Base-by-base conservation (phyloP, 202 grass and related monocot species). In the Saccharum hybrid region DNA sequence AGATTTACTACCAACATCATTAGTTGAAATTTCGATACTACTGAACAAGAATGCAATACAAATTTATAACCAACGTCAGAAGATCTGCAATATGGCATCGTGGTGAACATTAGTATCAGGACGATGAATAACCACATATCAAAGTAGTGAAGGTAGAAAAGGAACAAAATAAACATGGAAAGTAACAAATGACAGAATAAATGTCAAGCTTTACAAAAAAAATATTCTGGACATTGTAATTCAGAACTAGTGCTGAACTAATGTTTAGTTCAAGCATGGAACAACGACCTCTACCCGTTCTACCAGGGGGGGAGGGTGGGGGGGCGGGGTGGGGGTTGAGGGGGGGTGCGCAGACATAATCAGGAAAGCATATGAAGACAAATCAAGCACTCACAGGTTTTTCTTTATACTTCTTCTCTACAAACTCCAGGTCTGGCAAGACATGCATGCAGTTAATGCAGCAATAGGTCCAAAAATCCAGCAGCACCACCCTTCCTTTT, bases 371-470 rank as follows among this genome's bases (percentile, higher is more conserved):
- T 74, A 59, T 56, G 70, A 85, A 51, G 43, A 75, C 37, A 84
- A 78, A 60, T 54, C 43, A 72, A 79, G 68, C 48, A 67, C 96
- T 95, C 87, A 95, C 96, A 88, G 96, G 85, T 68, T 95, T 91
- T 63, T 97, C 74, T 51, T 84, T 91, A 82, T 95, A 98, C 62
- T 98, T 94, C 77, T 89, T 90, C 87, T 98, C 96, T 60, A 98
- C 78, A 83, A 83, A 98, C 59, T 98, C 92, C 66, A 98, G 91
- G 81, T 98, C 96, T 36, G 96, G 96, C 71, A 98, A 79, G 42
- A 98, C 92, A 93, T 98, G 96, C 96, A 98, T 98, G 79, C 96
- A 98, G 72, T 98, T 98, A 79, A 98, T 98, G 82, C 92, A 98
- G 81, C 96, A 98, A 87, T 95, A 98, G 28, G 92, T 98, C 96